These are phyloP conservation scores for Closterium sp. DNA, from an alignment of 139 green algal species.

Conservation along the genomic window DNA sequence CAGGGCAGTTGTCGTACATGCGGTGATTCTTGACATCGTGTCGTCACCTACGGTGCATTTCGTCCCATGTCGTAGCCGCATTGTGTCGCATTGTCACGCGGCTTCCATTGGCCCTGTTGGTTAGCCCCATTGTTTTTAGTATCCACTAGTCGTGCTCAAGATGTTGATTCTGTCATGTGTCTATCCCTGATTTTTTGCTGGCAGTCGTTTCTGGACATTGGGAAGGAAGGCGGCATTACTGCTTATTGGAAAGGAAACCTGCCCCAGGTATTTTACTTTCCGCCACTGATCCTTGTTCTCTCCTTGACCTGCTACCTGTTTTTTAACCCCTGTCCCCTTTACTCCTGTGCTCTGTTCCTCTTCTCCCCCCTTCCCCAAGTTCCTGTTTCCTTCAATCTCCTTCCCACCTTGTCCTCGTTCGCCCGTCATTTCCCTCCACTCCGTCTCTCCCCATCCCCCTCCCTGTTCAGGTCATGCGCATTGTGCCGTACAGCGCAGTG, in stretches of 20 bases:
- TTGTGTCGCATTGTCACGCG: neutral
- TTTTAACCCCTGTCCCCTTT: neutral
- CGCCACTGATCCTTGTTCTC: neutral
- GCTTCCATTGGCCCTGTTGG: neutral
- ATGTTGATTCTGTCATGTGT: no score
- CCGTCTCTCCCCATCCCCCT: neutral
- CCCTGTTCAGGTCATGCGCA: constrained; percentile 45
- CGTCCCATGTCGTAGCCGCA: neutral
- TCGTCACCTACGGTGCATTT: neutral
- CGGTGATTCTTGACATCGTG: no score
- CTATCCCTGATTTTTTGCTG: neutral
- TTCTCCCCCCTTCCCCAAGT: neutral
- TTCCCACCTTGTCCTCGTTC: neutral
- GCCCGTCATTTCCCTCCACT: neutral
- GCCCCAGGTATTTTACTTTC: constrained; percentile 54
- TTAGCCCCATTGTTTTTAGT: neutral
- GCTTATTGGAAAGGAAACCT: constrained; percentile 83
- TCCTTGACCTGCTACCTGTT: neutral
- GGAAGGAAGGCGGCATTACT: constrained; percentile 25
- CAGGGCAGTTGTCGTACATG: neutral
- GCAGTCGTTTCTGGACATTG: neutral
- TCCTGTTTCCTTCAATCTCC: neutral
- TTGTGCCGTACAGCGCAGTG: constrained; percentile 35
- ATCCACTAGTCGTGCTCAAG: no score
- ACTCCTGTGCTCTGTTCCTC: no score